Percentiles rank a stretch among this genome's conserved stretches.
Conservation (phyloP, 495 filamentous ascomycete species). For the Penicillium canariense region DNA sequence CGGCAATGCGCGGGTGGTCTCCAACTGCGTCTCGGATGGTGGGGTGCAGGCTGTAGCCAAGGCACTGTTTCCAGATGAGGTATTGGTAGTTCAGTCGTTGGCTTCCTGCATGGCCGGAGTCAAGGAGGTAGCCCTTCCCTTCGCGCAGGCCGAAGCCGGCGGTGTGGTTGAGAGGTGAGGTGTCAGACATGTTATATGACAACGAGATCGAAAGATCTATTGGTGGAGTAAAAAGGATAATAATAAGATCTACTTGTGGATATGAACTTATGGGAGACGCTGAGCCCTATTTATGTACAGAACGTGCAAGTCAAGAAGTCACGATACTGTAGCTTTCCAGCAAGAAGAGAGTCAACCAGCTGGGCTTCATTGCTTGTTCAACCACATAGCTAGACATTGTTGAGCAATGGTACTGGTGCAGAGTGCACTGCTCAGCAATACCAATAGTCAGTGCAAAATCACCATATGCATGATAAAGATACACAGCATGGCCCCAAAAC, state of each 20-base stretch:
- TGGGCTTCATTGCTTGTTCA: not conserved
- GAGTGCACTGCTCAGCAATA: not conserved
- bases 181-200: constrained; percentile 4
- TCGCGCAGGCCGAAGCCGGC: constrained; percentile 10
- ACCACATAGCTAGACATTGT: not conserved
- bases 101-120: constrained; percentile 3
- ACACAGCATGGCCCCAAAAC: not conserved
- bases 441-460: not conserved
- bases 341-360: not conserved
- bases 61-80: constrained; percentile 12
- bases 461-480: too few species aligned
- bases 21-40: constrained; percentile 8
- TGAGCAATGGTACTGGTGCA: not conserved
- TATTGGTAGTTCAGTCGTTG: constrained; percentile 13
- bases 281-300: not conserved
- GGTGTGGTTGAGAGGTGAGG: constrained; percentile 4
- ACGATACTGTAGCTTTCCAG: not conserved
- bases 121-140: constrained; percentile 14
- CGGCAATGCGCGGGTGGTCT: constrained; percentile 16
- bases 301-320: not conserved
- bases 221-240: not conserved
- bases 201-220: not conserved
- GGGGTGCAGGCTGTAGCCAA: constrained; percentile 16
- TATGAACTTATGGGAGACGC: not conserved
- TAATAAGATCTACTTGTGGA: not conserved